These are phyloP conservation scores for Quaeritorhiza haematococci DNA, from an alignment of 371 early-diverging fungal genomes.

Conservation along the genomic window DNA sequence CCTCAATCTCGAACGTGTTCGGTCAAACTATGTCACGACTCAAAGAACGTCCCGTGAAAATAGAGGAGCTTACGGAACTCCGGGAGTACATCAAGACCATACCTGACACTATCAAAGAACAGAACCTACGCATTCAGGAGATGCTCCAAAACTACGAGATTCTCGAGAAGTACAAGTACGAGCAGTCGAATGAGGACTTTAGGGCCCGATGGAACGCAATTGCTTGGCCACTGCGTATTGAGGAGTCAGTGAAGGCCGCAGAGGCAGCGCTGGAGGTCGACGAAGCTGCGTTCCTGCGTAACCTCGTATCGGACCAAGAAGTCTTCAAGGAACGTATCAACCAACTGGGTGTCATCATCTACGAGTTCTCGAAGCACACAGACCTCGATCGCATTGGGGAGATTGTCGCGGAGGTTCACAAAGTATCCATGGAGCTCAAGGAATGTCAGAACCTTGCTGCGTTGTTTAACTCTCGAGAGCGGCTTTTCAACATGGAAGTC, in stretches of 20 bases:
- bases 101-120: slow-evolving; percentile 32
- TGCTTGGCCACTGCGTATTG: slow-evolving; percentile 44
- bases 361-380: slow-evolving; percentile 42
- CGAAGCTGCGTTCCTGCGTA: slow-evolving; percentile 40
- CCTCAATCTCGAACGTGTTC: slow-evolving; percentile 34
- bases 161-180: slow-evolving; percentile 47
- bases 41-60: slow-evolving; percentile 45
- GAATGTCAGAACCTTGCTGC: slow-evolving; percentile 39
- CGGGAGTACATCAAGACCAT: slow-evolving; percentile 48
- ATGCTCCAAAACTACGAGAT: slow-evolving; percentile 47
- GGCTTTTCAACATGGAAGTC: slow-evolving; percentile 43
- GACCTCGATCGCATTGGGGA: slow-evolving; percentile 36
- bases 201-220: slow-evolving; percentile 44
- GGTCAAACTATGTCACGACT: slow-evolving; percentile 30
- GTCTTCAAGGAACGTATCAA: slow-evolving; percentile 51
- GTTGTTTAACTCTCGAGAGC: slow-evolving; percentile 47
- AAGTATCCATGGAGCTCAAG: slow-evolving; percentile 44
- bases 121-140: slow-evolving; percentile 30
- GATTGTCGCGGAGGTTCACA: slow-evolving; percentile 45
- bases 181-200: slow-evolving; percentile 49
- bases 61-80: slow-evolving; percentile 52
- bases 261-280: slow-evolving; percentile 38
- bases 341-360: slow-evolving; percentile 31
- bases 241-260: slow-evolving; percentile 38
- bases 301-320: slow-evolving; percentile 51